phyloP scores from a whole-genome alignment of 768 basidiomycete species.

The Termitomyces sp. region DNA sequence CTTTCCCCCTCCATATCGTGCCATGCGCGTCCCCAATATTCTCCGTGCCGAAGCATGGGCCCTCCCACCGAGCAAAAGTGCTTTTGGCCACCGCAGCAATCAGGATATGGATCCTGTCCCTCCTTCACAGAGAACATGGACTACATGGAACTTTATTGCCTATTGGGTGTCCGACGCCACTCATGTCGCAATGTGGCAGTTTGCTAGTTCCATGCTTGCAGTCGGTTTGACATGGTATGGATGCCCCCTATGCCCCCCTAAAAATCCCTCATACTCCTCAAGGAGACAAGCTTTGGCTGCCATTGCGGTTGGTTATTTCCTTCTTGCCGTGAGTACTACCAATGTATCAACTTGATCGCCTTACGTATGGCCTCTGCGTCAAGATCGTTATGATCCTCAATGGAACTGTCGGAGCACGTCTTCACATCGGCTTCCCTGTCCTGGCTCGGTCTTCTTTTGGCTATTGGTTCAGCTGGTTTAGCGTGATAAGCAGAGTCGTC shows the following conservation, averaged over 20 bases:
- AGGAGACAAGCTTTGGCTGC: background rate
- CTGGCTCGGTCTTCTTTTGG: constrained; percentile 86
- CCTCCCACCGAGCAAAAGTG: constrained; percentile 54
- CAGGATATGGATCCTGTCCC: constrained; percentile 78
- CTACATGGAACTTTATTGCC: constrained; percentile 57
- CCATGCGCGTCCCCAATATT: background rate
- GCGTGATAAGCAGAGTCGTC: constrained; percentile 69
- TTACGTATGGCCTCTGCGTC: background rate
- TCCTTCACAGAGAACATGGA: constrained; percentile 56
- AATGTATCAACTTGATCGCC: no score
- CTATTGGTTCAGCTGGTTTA: constrained; percentile 88
- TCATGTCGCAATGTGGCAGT: constrained; percentile 49
- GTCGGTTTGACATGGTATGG: constrained; percentile 64
- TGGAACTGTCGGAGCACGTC: constrained; percentile 71
- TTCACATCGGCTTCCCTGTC: constrained; percentile 72
- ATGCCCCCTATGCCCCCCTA: no score
- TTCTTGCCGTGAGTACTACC: background rate
- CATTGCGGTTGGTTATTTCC: background rate
- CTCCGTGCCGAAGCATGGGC: constrained; percentile 18
- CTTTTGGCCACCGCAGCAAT: constrained; percentile 58
- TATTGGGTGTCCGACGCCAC: constrained; percentile 57
- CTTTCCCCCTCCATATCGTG: background rate
- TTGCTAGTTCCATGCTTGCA: constrained; percentile 75
- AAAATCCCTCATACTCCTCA: background rate
- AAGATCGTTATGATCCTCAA: constrained; percentile 65